Evolutionary conservation across 78 protist species (phyloP), one percentile per base, ranked within the genome.

Genomic region (Creolimax fragrantissima): DNA sequence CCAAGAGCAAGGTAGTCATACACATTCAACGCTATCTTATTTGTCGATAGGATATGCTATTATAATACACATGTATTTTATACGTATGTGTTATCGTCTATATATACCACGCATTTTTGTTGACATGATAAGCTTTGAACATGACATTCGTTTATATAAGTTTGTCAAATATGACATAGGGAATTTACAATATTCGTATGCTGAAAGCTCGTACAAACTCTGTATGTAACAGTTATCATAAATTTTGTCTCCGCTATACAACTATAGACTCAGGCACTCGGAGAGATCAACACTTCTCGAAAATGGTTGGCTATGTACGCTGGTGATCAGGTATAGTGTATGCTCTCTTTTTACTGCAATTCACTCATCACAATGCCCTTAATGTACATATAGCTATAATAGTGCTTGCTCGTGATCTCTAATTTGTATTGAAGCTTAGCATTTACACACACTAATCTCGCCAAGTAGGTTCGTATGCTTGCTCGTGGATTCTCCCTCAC

Each of bases 401-500:
- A n/a, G n/a, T n/a, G n/a, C n/a, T n/a, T n/a, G n/a, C n/a, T n/a
- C n/a, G n/a, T n/a, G n/a, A n/a, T n/a, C n/a, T n/a, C n/a, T n/a
- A n/a, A n/a, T n/a, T n/a, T n/a, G n/a, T n/a, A n/a, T n/a, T n/a
- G n/a, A n/a, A n/a, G n/a, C n/a, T n/a, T n/a, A n/a, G n/a, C n/a
- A n/a, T n/a, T n/a, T n/a, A n/a, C n/a, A n/a, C n/a, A n/a, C n/a
- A n/a, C n/a, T n/a, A n/a, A n/a, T n/a, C n/a, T n/a, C n/a, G n/a
- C n/a, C n/a, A n/a, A n/a, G n/a, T n/a, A 58, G 42, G 92, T 90
- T 5, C 45, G 92, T 17, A 42, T 43, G 35, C 81, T 90, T 37
- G 92, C 92, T 7, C 45, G 92, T 3, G 74, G 88, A 11, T 90
- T 90, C 81, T 66, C 41, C 24, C 44, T 42, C 41, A 39, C 92